Evolutionary conservation across 345 rosid genomes (phyloP).

Genomic region (Triadica sebifera): DNA sequence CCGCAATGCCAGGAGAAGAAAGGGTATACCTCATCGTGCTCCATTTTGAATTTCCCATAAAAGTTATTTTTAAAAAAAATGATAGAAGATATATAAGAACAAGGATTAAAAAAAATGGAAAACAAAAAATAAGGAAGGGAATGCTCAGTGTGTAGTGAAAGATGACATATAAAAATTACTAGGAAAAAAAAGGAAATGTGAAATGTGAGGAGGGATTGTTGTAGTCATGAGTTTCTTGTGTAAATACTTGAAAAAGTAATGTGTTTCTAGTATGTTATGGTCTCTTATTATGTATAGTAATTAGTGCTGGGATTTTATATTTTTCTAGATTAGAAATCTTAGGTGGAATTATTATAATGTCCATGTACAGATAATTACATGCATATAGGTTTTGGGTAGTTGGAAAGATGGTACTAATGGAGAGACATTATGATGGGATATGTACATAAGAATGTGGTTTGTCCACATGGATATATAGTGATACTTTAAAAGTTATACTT

Average conservation of each 20-base stretch:
- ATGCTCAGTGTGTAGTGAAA: background rate
- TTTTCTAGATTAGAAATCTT: background rate
- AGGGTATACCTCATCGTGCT: slow-evolving; percentile 85
- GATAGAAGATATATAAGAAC: background rate
- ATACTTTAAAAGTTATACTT: background rate
- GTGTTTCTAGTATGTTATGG: background rate
- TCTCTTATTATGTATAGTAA: slow-evolving; percentile 6
- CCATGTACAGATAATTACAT: slow-evolving; percentile 16
- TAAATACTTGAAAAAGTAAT: slow-evolving; percentile 6
- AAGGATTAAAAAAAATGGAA: background rate
- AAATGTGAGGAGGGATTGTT: slow-evolving; percentile 3
- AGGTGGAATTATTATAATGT: background rate
- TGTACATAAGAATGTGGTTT: slow-evolving; percentile 9
- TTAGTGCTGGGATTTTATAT: background rate
- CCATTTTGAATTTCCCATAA: slow-evolving; percentile 31
- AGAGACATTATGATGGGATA: background rate
- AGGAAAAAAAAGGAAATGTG: background rate
- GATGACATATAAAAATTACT: background rate
- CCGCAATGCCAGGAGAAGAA: slow-evolving; percentile 65
- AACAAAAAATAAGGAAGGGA: background rate
- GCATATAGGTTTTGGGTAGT: background rate
- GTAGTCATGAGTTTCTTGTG: slow-evolving; percentile 3
- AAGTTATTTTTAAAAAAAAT: background rate
- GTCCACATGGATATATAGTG: background rate
- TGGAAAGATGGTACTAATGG: slow-evolving; percentile 10